Evolutionary conservation across 371 early-diverging fungal genomes (phyloP), one percentile per base, ranked within the genome.

Genomic region (Rhizopus delemar): DNA sequence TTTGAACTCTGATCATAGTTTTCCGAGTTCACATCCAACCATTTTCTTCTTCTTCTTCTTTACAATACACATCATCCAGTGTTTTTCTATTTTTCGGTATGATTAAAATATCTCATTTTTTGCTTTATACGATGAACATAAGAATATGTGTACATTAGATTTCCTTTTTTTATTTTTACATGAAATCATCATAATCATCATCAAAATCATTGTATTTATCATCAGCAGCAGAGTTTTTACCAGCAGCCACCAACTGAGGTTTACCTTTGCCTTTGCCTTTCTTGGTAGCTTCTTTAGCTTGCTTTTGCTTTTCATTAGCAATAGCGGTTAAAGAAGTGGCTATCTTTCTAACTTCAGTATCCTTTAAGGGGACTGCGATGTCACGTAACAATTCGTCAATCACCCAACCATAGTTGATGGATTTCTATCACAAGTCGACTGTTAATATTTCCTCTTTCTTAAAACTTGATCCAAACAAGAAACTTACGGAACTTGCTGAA

Each of bases 281-380:
- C 75, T 90, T 91, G 38, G 65, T 54, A 4, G 85, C 84, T 11
- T 90, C 93, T 71, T 83, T 84, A 16, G 84, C 84, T 13, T 86
- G 84, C 51, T 83, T 86, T 77, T 93, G 93, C 79, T 96, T 95
- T 70, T 95, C 97, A 69, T 93, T 94, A 51, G 93, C 92, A 61
- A 95, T 73, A 5, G 88, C 84, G 4, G 89, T 89, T 63, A 95
- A 66, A 4, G 90, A 73, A 50, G 90, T 83, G 7, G 93, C 75
- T 16, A 90, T 71, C 65, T 90, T 89, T 66, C 91, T 87, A 4
- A 93, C 85, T 62, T 94, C 96, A 22, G 85, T 84, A 57, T 94
- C 91, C 60, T 87, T 89, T 39, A 92, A 78, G 5, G 92, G 87
- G n/a, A 77, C 78, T 33, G 85, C 77, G 48, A 95, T 80, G 55